These are phyloP conservation scores for Gossypium arboreum DNA, from an alignment of 345 rosid genomes.

Conservation along the genomic window DNA sequence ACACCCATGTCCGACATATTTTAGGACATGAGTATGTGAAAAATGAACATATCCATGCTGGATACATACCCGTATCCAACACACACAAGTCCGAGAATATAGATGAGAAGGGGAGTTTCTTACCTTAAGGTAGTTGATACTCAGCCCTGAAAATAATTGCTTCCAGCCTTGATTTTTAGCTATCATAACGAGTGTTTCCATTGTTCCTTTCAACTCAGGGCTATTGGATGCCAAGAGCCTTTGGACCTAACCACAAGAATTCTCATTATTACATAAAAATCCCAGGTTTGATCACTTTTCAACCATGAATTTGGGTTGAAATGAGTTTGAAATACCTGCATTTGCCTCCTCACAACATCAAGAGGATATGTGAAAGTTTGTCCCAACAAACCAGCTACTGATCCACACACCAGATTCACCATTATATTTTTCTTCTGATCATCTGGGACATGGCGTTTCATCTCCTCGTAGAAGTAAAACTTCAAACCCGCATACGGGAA, in stretches of 20 bases:
- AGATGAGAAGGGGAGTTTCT: background rate
- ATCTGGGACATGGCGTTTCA: conserved; percentile 80
- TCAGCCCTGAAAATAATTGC: conserved; percentile 87
- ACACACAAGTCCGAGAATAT: background rate
- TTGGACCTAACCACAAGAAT: conserved; percentile 52
- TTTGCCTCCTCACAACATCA: conserved; percentile 96
- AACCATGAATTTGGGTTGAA: background rate
- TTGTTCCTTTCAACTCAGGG: conserved; percentile 60
- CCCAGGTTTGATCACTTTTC: background rate
- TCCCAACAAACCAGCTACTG: conserved; percentile 81
- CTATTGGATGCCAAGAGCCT: conserved; percentile 44
- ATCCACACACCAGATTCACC: conserved; percentile 79
- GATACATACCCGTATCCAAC: background rate
- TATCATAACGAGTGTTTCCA: conserved; percentile 62
- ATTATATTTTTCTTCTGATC: conserved; percentile 65
- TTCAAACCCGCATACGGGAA: conserved; percentile 97
- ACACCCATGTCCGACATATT: background rate
- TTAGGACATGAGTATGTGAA: background rate
- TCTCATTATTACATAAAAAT: background rate
- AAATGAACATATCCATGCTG: too few relatives aligned
- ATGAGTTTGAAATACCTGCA: conserved; percentile 56
- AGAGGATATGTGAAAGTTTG: conserved; percentile 97
- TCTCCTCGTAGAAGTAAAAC: conserved; percentile 92
- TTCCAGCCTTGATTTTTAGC: conserved; percentile 82
- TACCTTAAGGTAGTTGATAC: conserved; percentile 92